phyloP scores from a whole-genome alignment of 805 yeast genomes.

The Monosporozyma solicola region DNA sequence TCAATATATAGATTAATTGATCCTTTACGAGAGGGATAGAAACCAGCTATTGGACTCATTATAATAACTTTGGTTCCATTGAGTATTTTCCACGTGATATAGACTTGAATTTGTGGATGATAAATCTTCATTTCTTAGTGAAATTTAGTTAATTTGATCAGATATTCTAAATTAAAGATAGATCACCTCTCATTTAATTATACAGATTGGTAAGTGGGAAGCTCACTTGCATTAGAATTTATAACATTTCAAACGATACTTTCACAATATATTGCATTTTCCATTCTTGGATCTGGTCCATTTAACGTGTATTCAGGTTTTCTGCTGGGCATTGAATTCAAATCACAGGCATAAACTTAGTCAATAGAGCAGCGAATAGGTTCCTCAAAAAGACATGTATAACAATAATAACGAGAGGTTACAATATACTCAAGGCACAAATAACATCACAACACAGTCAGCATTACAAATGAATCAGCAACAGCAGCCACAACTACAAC shows the following conservation, averaged over 20 bases:
- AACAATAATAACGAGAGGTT: neutral
- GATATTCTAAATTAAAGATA: neutral
- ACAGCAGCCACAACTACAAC: constrained; percentile 8
- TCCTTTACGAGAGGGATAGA: neutral
- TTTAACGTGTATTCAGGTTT: neutral
- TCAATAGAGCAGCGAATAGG: neutral
- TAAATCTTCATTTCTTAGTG: neutral
- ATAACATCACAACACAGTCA: neutral
- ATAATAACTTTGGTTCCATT: neutral
- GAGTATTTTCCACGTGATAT: neutral
- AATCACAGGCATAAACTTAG: neutral
- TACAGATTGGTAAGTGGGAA: neutral
- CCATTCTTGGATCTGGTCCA: neutral
- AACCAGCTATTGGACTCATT: too few species aligned
- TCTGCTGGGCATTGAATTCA: neutral
- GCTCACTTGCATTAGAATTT: neutral
- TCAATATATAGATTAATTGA: neutral
- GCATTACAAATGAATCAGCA: neutral
- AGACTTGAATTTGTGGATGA: neutral
- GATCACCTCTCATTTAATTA: neutral
- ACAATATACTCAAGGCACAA: neutral
- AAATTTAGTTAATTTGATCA: neutral
- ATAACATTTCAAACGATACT: neutral
- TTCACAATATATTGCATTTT: neutral
- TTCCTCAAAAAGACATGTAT: neutral